Evolutionary conservation across 164 flowering plant species (phyloP), one percentile per base, ranked within the genome.

Genomic region (Chimonanthus salicifolius): DNA sequence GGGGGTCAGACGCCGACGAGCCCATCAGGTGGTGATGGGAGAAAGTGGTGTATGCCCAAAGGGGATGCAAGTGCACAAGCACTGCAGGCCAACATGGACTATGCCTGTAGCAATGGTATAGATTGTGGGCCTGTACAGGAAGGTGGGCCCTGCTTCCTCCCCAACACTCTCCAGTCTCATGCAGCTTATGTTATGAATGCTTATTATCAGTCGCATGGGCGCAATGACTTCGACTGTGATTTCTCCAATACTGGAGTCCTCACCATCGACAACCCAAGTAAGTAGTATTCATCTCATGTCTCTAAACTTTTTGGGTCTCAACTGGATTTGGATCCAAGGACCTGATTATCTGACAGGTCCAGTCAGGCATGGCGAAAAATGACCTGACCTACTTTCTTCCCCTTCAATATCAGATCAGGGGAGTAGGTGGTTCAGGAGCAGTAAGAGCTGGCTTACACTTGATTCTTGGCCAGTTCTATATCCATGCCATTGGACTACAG

Each of bases 121-220:
- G 88, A 92, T 69, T 94, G 97, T 77, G 74, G 33, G 64, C 88
- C 97, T 1, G 87, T 94, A n/a, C 92, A 90, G 48, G 51, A 69
- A 0, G 97, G 94, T 45, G 97, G 97, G 70, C 62, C 87, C 7
- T 94, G 98, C 74, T 94, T 85, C 72, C 33, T 74, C 8, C 97
- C 98, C 8, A 77, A 90, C 76, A 83, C 82, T 3, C 70, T 89
- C 8, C 70, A 81, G 69, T 81, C 97, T 2, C 98, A 94, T 58
- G 95, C 97, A 0, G 68, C 91, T 3, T 94, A 81, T 72, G 88
- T 86, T 68, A 94, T 94, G 98, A 92, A 92, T 75, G 85, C 92
- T 6, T 94, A 80, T 77, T 92, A 83, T 73, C 92, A 89, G 69
- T 64, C 82, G 43, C 51, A 68, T 2, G 97, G 94, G n/a, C 88